These are phyloP conservation scores for Eutypa lata DNA, from an alignment of 2,329 filamentous ascomycete genomes.

Conservation along the genomic window DNA sequence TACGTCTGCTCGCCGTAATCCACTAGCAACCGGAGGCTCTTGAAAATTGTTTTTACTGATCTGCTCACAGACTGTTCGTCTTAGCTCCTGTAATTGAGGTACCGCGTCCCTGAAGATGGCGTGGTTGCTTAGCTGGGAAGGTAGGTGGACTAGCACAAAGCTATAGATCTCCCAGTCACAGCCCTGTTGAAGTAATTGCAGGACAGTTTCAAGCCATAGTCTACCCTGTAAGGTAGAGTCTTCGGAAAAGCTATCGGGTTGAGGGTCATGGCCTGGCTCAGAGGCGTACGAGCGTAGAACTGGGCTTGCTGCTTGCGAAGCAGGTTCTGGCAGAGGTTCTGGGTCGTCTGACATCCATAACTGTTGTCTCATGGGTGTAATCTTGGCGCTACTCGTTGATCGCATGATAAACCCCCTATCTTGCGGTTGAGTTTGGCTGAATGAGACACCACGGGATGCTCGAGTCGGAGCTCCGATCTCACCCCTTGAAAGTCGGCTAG, in stretches of 20 bases:
- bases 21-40: slow-evolving; percentile 75
- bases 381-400: slow-evolving; percentile 38
- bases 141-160: slow-evolving; percentile 81
- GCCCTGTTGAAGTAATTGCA: slow-evolving; percentile 69
- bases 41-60: slow-evolving; percentile 73
- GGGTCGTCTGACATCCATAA: slow-evolving; percentile 58
- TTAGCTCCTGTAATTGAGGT: slow-evolving; percentile 70
- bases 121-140: slow-evolving; percentile 86
- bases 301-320: slow-evolving; percentile 45
- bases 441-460: slow-evolving; percentile 49
- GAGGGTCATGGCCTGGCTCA: slow-evolving; percentile 15
- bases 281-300: slow-evolving; percentile 43
- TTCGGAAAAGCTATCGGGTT: slow-evolving; percentile 13
- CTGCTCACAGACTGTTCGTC: slow-evolving; percentile 77
- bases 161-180: slow-evolving; percentile 91
- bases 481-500: slow-evolving; percentile 39
- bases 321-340: slow-evolving; percentile 50
- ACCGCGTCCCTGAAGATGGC: slow-evolving; percentile 75
- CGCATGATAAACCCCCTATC: slow-evolving; percentile 42
- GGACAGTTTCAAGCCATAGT: slow-evolving; percentile 73
- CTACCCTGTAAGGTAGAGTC: slow-evolving; percentile 55
- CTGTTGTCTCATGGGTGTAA: slow-evolving; percentile 35
- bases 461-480: slow-evolving; percentile 42
- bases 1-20: slow-evolving; percentile 82
- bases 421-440: slow-evolving; percentile 43